These are phyloP conservation scores for Pseudoturritis turrita DNA, from an alignment of 345 rosid genomes.

Conservation along the genomic window DNA sequence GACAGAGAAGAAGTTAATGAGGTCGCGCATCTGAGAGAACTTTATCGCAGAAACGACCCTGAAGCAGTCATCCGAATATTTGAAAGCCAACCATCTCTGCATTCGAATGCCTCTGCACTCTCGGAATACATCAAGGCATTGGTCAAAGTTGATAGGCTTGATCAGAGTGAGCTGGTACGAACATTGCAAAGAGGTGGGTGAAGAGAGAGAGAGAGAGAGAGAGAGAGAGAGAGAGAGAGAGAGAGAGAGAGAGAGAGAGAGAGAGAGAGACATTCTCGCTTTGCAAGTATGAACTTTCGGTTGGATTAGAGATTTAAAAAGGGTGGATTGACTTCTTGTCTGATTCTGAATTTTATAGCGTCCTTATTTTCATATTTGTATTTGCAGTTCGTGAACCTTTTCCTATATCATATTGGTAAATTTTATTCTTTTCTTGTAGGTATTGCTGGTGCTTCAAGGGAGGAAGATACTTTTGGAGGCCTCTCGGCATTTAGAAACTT, in stretches of 20 bases:
- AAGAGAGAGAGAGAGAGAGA: neutral
- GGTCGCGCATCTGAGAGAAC: constrained; percentile 67
- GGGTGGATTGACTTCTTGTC: neutral
- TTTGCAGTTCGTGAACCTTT: neutral
- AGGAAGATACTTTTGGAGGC: constrained; percentile 59
- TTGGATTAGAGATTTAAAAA: neutral
- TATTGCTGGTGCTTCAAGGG: constrained; percentile 52
- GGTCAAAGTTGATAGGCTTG: constrained; percentile 83
- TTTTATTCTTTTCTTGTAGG: neutral
- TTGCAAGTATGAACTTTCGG: neutral
- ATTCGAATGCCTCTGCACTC: constrained; percentile 59
- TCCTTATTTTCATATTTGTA: neutral
- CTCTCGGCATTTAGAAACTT: constrained; percentile 61
- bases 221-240: neutral
- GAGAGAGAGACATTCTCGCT: neutral
- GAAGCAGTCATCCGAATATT: constrained; percentile 79
- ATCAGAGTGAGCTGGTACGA: constrained; percentile 73
- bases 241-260: neutral
- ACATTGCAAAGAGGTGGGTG: constrained; percentile 76
- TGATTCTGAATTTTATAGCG: neutral
- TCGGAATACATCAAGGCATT: constrained; percentile 86
- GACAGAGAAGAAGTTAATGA: constrained; percentile 69
- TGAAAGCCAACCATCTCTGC: constrained; percentile 77
- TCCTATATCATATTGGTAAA: neutral
- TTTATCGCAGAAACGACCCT: constrained; percentile 72